A percentile compares a stretch with the other conserved stretches of the same genome.
Conservation (phyloP, 1,284 basidiomycete genomes). For the Leccinum glutinopallens region DNA sequence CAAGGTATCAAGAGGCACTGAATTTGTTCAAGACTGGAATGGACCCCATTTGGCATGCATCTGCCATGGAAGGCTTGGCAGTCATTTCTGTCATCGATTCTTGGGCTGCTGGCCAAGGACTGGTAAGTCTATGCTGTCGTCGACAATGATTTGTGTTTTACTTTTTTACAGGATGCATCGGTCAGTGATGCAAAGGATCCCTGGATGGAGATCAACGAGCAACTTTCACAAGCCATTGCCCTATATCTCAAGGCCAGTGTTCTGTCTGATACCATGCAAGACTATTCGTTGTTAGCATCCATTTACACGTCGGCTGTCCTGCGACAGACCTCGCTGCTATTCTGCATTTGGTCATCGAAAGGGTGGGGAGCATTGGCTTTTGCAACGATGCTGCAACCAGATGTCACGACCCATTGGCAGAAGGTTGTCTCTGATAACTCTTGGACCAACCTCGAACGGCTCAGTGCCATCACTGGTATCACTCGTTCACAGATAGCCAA, state of each 20-base stretch:
- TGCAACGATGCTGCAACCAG: slow-evolving; percentile 70
- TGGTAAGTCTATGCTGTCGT: slow-evolving; percentile 47
- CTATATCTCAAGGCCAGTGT: slow-evolving; percentile 63
- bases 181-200: slow-evolving; percentile 54
- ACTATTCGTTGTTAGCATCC: slow-evolving; percentile 62
- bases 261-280: slow-evolving; percentile 56
- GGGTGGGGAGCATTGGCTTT: slow-evolving; percentile 86
- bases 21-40: slow-evolving; percentile 68
- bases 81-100: slow-evolving; percentile 78
- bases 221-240: slow-evolving; percentile 61
- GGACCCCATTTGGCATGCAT: slow-evolving; percentile 87
- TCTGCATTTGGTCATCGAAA: slow-evolving; percentile 82
- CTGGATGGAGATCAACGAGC: slow-evolving; percentile 71
- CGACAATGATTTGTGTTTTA: slow-evolving; percentile 24
- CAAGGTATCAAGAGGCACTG: slow-evolving; percentile 84
- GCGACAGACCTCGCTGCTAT: slow-evolving; percentile 68
- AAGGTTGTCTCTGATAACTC: slow-evolving; percentile 45
- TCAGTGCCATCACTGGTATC: slow-evolving; percentile 69
- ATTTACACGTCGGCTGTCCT: slow-evolving; percentile 68
- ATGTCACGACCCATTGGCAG: slow-evolving; percentile 56
- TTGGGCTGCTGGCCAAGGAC: slow-evolving; percentile 76
- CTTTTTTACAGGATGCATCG: slow-evolving; percentile 48
- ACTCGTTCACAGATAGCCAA: slow-evolving; percentile 67
- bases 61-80: slow-evolving; percentile 81
- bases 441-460: slow-evolving; percentile 56